Base-by-base conservation (phyloP, 163 green algal species). In the Volvox carteri region DNA sequence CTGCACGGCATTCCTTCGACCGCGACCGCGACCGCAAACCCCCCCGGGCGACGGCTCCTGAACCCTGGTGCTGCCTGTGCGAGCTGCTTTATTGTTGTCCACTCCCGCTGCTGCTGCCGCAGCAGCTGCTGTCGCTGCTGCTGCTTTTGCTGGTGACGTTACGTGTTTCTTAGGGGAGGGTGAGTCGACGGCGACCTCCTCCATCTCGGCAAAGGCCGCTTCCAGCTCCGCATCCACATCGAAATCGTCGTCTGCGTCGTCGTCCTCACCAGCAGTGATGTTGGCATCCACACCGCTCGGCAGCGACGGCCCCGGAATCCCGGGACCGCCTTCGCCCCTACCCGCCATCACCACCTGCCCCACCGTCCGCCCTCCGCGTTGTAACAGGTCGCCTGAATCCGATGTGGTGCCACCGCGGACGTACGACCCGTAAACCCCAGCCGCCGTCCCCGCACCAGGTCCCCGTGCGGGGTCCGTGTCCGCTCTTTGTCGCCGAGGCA, bases 191-290 rank as follows among this genome's bases (percentile, higher is more conserved):
- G 42, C 50, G 0, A 60, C 60, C 79, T 86, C 79, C 30, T 86
- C 79, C 30, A 86, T 21, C n/a, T 78, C 39, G 23, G 19, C 28
- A 30, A 86, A 86, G 3, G 65, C 79, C 30, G 60, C 60, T 30
- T 78, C 79, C 44, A 86, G 79, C n/a, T 78, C 79, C 42, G 79
- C 79, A 3, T 86, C 79, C 4, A 77, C 39, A 21, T 86, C 78
- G 44, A 50, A 50, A 12, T 68, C 79, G 12, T 37, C 30, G 2
- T 86, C 79, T 9, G 7, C 25, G n/a, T 75, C 78, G 5, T 56
- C 39, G 9, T 50, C 75, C 48, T 33, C n/a, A 30, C 19, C 75
- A 1, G 23, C 46, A 44, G n/a, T n/a, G n/a, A n/a, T n/a, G n/a
- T n/a, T n/a, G n/a, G n/a, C n/a, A n/a, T n/a, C n/a, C n/a, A n/a